Base-by-base conservation (phyloP, 1,284 basidiomycete genomes). In the Trichosporon sp. region DNA sequence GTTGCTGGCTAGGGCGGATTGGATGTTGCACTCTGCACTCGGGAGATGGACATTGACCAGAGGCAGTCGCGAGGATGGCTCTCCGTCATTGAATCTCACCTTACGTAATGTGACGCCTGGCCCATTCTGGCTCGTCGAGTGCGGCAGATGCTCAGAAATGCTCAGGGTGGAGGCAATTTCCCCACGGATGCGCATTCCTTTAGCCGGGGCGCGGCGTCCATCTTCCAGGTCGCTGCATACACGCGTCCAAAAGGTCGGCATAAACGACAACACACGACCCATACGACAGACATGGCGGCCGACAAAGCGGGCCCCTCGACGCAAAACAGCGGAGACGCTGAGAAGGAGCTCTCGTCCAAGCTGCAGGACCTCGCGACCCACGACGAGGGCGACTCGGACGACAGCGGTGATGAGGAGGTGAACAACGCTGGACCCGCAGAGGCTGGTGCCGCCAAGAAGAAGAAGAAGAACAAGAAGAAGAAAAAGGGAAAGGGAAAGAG, bases 401-500 rank as follows among this genome's bases (percentile, higher is more conserved):
- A 73, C 8, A 68, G 66, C 5, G 74, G 63, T 26, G 67, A 65
- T n/a, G 64, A 56, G 4, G 73, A 71, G 19, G 64, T n/a, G 26
- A 69, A 66, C 7, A 70, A 43, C 35, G 67, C 71, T 32, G 72
- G 65, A 3, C 71, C 68, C 46, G 65, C 65, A 16, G 78, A 59
- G 1, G 73, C 71, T 14, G 77, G 71, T 0, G 76, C 67, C 1
- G 73, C 68, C 51, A 72, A 37, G 74, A 75, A 32, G 73, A 76
- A 72, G 68, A 74, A 73, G 76, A 76, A 70, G 71, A 76, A 70
- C 72, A 76, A 70, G 68, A 72, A 74, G 73, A 78, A 70, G 74
- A 74, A 43, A 67, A 78, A 70, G 76, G 69, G 83, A 70, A 84
- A 81, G 32, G 78, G 78, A 46, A 83, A 84, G 74, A 79, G 80